Evolutionary conservation across 177 flowering plant species (phyloP).

Genomic region (Tripterygium wilfordii): DNA sequence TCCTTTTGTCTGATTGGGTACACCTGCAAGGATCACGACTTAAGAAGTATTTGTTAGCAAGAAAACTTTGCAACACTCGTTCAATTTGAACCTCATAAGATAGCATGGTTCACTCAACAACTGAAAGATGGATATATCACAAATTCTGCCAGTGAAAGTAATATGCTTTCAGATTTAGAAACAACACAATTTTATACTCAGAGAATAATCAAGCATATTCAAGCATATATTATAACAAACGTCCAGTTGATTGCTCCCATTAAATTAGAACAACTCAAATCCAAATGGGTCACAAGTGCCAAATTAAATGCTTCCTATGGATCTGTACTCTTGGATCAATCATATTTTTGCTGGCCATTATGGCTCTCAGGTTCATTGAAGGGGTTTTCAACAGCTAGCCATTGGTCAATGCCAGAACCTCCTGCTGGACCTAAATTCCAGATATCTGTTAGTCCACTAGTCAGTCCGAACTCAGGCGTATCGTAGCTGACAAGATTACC

Average conservation of each 20-base stretch:
- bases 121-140: too few species aligned
- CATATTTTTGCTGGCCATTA: slow-evolving; percentile 17
- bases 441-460: slow-evolving; percentile 32
- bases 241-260: background rate
- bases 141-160: too few species aligned
- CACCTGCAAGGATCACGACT: too few species aligned
- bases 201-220: too few species aligned
- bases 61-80: too few species aligned
- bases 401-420: slow-evolving; percentile 36
- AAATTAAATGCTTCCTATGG: slow-evolving; percentile 26
- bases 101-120: too few species aligned
- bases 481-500: slow-evolving; percentile 28
- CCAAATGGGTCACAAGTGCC: slow-evolving; percentile 15
- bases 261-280: slow-evolving; percentile 6
- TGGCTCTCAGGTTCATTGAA: slow-evolving; percentile 26
- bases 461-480: slow-evolving; percentile 31
- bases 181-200: too few species aligned
- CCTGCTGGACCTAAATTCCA: slow-evolving; percentile 51
- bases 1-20: too few species aligned
- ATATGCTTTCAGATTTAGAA: too few species aligned
- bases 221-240: too few species aligned
- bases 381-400: slow-evolving; percentile 36
- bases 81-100: too few species aligned
- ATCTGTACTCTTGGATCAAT: slow-evolving; percentile 14
- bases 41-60: too few species aligned